Conservation (phyloP, 768 basidiomycete genomes). For the Kondoa malvinella region DNA sequence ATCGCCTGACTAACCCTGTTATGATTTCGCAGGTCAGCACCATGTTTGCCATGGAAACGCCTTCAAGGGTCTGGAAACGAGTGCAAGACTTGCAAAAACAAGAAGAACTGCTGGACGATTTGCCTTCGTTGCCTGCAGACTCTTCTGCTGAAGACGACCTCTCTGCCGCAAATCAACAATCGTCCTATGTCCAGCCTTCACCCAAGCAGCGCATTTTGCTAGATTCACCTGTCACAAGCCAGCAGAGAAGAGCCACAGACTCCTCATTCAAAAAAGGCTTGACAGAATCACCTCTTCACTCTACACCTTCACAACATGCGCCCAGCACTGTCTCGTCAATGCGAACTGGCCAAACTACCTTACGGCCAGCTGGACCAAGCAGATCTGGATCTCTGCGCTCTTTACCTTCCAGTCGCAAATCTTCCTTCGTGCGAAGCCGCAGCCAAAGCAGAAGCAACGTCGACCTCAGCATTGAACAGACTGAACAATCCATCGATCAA, state of each 20-base stretch:
- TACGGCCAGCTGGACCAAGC: neutral
- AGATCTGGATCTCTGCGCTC: neutral
- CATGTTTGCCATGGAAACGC: slow-evolving; percentile 13
- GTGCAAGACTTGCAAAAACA: slow-evolving; percentile 10
- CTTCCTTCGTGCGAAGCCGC: neutral
- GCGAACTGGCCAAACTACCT: neutral
- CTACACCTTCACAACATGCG: neutral
- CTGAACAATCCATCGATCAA: slow-evolving; percentile 5
- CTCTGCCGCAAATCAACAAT: neutral
- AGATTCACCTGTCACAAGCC: neutral
- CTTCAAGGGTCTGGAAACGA: slow-evolving; percentile 9
- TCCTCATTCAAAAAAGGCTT: neutral
- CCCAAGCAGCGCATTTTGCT: neutral
- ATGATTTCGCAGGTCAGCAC: neutral
- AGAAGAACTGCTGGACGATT: slow-evolving; percentile 8
- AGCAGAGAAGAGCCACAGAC: neutral
- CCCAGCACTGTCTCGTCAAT: neutral
- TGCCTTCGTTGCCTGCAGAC: slow-evolving; percentile 12
- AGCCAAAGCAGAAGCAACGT: slow-evolving; percentile 5
- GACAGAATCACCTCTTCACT: neutral
- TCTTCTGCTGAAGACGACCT: neutral
- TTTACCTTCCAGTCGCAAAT: neutral
- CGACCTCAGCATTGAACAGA: slow-evolving; percentile 1
- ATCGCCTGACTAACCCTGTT: too few species aligned
- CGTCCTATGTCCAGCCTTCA: neutral